phyloP scores from a whole-genome alignment of 805 yeast species.

The Yarrowia sp. region DNA sequence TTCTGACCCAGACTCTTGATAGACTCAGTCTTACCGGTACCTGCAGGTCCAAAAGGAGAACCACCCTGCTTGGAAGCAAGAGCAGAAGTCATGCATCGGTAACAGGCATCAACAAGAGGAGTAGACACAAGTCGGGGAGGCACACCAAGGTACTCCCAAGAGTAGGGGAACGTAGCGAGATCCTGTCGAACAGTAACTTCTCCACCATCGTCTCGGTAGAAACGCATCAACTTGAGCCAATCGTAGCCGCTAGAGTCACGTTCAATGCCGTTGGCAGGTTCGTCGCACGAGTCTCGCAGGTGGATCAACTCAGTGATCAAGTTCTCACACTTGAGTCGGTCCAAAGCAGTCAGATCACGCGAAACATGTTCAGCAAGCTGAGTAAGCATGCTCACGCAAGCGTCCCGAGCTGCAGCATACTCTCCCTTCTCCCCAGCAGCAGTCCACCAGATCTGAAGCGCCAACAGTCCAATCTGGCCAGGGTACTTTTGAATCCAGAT shows the following conservation, averaged over 20 bases:
- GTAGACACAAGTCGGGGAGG: slow-evolving; percentile 79
- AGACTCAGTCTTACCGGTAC: slow-evolving; percentile 95
- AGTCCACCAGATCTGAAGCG: slow-evolving; percentile 68
- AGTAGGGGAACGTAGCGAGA: slow-evolving; percentile 62
- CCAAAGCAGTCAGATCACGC: slow-evolving; percentile 46
- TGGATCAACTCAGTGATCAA: slow-evolving; percentile 74
- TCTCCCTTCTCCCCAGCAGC: slow-evolving; percentile 50
- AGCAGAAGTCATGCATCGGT: slow-evolving; percentile 74
- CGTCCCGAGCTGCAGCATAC: not conserved
- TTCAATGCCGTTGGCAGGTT: not conserved
- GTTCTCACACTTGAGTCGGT: slow-evolving; percentile 60
- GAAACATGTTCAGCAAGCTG: slow-evolving; percentile 50
- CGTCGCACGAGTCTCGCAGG: slow-evolving; percentile 52
- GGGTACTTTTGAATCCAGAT: slow-evolving; percentile 56
- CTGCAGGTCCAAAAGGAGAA: slow-evolving; percentile 94
- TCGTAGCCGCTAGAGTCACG: slow-evolving; percentile 43
- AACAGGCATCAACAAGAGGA: slow-evolving; percentile 70
- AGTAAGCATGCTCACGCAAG: slow-evolving; percentile 39
- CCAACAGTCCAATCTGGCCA: slow-evolving; percentile 62
- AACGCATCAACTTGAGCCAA: slow-evolving; percentile 65
- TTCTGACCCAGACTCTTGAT: slow-evolving; percentile 82
- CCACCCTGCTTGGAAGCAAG: slow-evolving; percentile 81
- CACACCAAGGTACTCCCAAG: slow-evolving; percentile 82
- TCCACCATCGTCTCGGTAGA: slow-evolving; percentile 48
- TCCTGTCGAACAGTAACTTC: slow-evolving; percentile 60